Base-by-base conservation (phyloP, 2,329 filamentous ascomycete species). In the Cladosporium sp. region DNA sequence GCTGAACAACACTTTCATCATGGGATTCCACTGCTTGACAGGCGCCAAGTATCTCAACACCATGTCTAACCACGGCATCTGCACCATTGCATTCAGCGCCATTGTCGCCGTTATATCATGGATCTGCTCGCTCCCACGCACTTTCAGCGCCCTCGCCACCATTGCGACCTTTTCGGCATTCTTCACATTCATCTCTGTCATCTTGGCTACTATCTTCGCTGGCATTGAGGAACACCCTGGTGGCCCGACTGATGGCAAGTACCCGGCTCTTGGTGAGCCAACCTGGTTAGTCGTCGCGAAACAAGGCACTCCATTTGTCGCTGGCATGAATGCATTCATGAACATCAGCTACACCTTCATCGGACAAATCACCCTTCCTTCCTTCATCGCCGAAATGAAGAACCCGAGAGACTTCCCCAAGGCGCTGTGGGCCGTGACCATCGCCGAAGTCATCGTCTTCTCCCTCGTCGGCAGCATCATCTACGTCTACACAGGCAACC, bases 311-410 rank as follows among this genome's bases (percentile, higher is more conserved):
- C 91, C 90, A 0, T 97, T 96, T 71, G 91, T 96, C 3, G 82
- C 85, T 2, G 93, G 89, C 25, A 89, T 96, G 84, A 92, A 88
- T 62, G 93, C 93, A 0, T 97, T 97, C 79, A 84, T 97, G 76
- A 97, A 97, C 79, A 97, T 97, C 75, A 92, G 89, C 79, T 97
- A 97, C 77, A 97, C 93, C 0, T 97, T 97, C 75, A 97, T 97
- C 70, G 93, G 93, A 0, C 93, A 97, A 76, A 96, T 97, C 72
- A 97, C 93, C 0, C 84, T 97, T 16, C 93, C 93, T 0, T 94
- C 91, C 71, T 97, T 97, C 81, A 97, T 97, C 69, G 93, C 93
- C 3, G 93, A 97, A 78, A 97, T 97, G 93, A 91, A 85, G 74
- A 82, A 88, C 56, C 87, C 84, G 1, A 88, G 86, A 65, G 93